Evolutionary conservation across 2,329 filamentous ascomycete species (phyloP), one percentile per base, ranked within the genome.

Genomic region (Ophiocordyceps australis): DNA sequence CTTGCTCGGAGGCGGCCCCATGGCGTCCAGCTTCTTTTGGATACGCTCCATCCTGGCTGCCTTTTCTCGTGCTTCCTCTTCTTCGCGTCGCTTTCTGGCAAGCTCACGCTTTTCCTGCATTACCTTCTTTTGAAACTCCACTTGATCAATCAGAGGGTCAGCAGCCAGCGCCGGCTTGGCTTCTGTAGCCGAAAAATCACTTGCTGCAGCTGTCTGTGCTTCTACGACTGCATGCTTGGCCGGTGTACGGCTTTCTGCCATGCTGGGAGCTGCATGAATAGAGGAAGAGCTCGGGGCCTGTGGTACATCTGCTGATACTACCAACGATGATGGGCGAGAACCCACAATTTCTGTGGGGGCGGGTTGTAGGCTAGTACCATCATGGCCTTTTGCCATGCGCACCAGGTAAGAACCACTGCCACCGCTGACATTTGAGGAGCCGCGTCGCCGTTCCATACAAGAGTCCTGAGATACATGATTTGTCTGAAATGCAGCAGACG

Each of bases 341-440:
- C 50, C 52, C 9, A 57, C 36, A 14, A 57, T 33, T 6, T 67
- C 61, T 3, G 48, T 40, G 3, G 50, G 44, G 4, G 57, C n/a
- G n/a, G n/a, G n/a, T n/a, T n/a, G n/a, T n/a, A n/a, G n/a, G n/a
- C n/a, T n/a, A 7, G 46, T 34, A 22, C 48, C 43, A 21, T 65
- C 61, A 14, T 45, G 47, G 6, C 47, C 47, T 34, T 59, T 63
- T 20, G 46, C 46, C 19, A 55, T 35, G 19, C 76, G 69, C 37
- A 75, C 66, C 37, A 64, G 62, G 35, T 73, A 67, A 20, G 67
- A 62, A 32, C 76, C 75, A 46, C 82, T 92, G 31, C 78, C 79
- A 28, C 81, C 83, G 46, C 85, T 94, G 21, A 92, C 76, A 41
- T 83, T 91, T 3, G 86, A 95, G 11, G 86, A 94, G 30, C 78